Base-by-base conservation (phyloP, 768 basidiomycete genomes). In the Cystofilobasidium ferigula region DNA sequence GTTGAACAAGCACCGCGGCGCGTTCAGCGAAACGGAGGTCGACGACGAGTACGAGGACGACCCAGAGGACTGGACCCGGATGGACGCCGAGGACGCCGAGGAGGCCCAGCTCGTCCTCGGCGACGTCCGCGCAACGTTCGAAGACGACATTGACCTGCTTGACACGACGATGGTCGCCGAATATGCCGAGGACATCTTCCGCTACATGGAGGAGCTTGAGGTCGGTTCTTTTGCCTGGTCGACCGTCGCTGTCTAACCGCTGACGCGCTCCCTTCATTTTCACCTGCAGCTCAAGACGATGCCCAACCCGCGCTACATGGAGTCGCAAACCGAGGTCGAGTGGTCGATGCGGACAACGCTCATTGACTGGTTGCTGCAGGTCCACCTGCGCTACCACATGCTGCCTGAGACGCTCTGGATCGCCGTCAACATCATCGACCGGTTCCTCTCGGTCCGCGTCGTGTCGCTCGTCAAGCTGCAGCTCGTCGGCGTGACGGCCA, bases 331-430 rank as follows among this genome's bases (percentile, higher is more conserved):
- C 64, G 94, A 98, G 77, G 87, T 99, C 71, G 77, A 79, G 63
- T 81, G 78, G 78, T 76, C 81, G 24, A 97, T 95, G 92, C 88
- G 95, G 62, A 87, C 92, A 74, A 92, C 89, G 2, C 83, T 99
- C 45, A 88, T 99, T 71, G 95, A 99, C 79, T 99, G 95, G 95
- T 82, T 99, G 28, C 82, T 94, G 62, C 94, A 98, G 75, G 91
- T 98, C 38, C 95, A 99, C 79, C 80, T 97, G 68, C 86, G 92
- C 34, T 99, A 98, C 81, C 94, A 97, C 80, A 90, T 99, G 89
- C 83, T 97, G 56, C 94, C 95, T 34, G 95, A 99, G 77, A 99
- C 95, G 2, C 83, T 98, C 22, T 99, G 95, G 95, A 98, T 98
- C 72, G 89, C 94, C 47, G 83, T 99, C 81, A 99, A 98, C 79